Base-by-base conservation (phyloP, 2,329 filamentous ascomycete genomes). In the Diaporthe caulivora region DNA sequence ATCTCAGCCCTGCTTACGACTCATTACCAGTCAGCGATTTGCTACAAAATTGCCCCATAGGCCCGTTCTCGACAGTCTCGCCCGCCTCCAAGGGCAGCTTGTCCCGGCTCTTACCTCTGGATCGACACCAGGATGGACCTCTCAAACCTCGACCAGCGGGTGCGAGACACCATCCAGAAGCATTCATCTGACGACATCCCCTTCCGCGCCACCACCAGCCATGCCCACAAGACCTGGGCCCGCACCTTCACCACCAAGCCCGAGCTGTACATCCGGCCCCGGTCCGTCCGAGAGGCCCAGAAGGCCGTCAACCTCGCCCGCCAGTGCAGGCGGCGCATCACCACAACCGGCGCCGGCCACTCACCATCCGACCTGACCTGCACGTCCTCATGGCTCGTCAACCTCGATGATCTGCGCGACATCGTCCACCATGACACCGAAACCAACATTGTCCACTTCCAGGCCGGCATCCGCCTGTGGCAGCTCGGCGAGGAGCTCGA, bases 211-310 rank as follows among this genome's bases (percentile, higher is more conserved):
- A 88, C 88, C 73, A 86, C 89, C 74, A 86, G 90, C 70, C 92
- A 98, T 82, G 84, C 92, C 64, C 97, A 98, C 85, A 92, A 92
- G 79, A 99, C 97, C 26, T 99, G 97, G 97, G 97, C 97, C 51
- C 92, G 92, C 80, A 98, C 97, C 65, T 98, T 97, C 85, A 92
- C 93, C 79, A 97, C 93, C 67, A 90, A 92, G 24, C 97, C 97
- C 3, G 95, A 98, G 86, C 91, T 98, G 73, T 98, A 96, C 84
- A 91, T 98, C 78, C 94, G 94, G 79, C 97, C 97, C 2, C 89
- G 93, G 78, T 92, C 92, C 1, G 86, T 97, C 68, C 86, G 87
- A 18, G 96, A 98, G 84, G 90, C 99, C 77, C 93, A 96, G 82
- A 95, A 97, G 82, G 87, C 93, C 67, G 90, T 98, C 75, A 92